Percentiles rank a stretch among this genome's conserved stretches.
Conservation (phyloP, 331 rosid species). For the Stylosanthes scabra region DNA sequence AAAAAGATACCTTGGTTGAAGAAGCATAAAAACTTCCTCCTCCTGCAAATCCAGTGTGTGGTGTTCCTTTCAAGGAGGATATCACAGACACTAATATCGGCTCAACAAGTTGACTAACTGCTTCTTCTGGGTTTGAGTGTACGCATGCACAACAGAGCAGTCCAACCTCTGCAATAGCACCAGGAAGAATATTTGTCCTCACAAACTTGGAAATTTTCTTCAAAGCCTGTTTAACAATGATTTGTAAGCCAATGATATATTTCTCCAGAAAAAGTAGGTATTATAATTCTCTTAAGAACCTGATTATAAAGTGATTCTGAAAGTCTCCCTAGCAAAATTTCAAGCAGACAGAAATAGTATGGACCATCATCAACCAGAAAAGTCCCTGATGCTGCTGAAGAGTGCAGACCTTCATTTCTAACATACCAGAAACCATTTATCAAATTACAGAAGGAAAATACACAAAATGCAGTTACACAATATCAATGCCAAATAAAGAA, state of each 20-base stretch:
- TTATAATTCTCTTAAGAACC: constrained; percentile 50
- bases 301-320: constrained; percentile 77
- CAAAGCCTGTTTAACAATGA: constrained; percentile 69
- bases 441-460: constrained; percentile 17
- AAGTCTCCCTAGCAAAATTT: constrained; percentile 94
- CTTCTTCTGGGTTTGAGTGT: constrained; percentile 93
- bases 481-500: constrained; percentile 22
- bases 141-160: constrained; percentile 97
- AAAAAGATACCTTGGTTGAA: constrained; percentile 66
- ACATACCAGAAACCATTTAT: constrained; percentile 49
- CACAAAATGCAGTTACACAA: constrained; percentile 29
- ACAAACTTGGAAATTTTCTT: constrained; percentile 95
- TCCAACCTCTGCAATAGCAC: constrained; percentile 98
- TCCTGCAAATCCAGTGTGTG: constrained; percentile 88
- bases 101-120: constrained; percentile 81
- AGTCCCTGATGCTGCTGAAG: constrained; percentile 91
- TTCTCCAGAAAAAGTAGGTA: constrained; percentile 24
- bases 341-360: constrained; percentile 94
- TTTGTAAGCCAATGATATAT: constrained; percentile 30
- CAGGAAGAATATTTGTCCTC: constrained; percentile 96
- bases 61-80: constrained; percentile 83
- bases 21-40: constrained; percentile 61
- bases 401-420: constrained; percentile 93
- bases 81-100: constrained; percentile 79
- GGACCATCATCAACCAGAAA: constrained; percentile 98